phyloP scores from a whole-genome alignment of 306 rosid species.

The Cicer bijugum region DNA sequence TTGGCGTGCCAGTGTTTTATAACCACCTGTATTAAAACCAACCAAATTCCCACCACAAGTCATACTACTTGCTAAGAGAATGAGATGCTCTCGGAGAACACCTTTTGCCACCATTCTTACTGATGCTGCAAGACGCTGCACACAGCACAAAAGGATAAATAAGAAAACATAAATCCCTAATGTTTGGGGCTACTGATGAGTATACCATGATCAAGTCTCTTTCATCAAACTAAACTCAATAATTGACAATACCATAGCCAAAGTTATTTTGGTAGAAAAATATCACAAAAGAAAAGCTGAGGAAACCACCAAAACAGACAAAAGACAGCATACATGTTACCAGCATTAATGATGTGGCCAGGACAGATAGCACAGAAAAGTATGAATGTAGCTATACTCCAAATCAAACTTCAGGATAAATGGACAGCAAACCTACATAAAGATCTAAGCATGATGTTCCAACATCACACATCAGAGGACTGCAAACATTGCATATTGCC shows the following conservation, averaged over 20 bases:
- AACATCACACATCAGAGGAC: background rate
- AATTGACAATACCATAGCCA: constrained; percentile 5
- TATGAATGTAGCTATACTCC: background rate
- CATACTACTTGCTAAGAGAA: constrained; percentile 89
- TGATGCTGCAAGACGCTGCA: constrained; percentile 81
- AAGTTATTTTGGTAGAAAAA: constrained; percentile 3
- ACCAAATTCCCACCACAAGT: constrained; percentile 85
- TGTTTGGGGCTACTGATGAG: constrained; percentile 9
- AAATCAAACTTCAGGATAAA: background rate
- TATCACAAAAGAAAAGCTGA: constrained; percentile 6
- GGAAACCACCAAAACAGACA: constrained; percentile 25
- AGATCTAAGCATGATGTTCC: background rate
- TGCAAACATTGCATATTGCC: constrained; percentile 22
- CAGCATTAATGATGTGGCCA: background rate
- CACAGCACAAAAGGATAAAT: constrained; percentile 37
- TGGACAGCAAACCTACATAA: background rate
- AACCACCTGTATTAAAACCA: constrained; percentile 91
- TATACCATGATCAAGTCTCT: constrained; percentile 24
- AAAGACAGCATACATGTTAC: background rate
- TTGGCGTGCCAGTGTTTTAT: constrained; percentile 75
- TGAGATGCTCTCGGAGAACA: constrained; percentile 91
- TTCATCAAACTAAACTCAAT: constrained; percentile 33
- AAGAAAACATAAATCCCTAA: background rate
- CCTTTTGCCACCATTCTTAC: constrained; percentile 94
- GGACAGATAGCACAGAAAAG: constrained; percentile 1